phyloP scores from a whole-genome alignment of 2,329 filamentous ascomycete species.

The Lachnellula cervina region DNA sequence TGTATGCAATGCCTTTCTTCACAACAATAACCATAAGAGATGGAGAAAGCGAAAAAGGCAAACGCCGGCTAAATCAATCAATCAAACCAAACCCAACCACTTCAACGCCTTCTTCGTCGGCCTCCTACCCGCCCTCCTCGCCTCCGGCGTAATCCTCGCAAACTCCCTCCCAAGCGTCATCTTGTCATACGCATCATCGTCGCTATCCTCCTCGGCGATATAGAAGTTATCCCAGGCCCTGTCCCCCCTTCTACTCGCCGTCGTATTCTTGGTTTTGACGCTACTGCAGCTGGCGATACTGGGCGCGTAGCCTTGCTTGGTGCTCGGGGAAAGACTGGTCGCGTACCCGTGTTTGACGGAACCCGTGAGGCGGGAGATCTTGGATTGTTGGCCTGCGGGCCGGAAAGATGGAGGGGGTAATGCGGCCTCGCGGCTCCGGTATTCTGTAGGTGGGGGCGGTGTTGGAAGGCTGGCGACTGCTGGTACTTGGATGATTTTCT shows the following conservation, averaged over 20 bases:
- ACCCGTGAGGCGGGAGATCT: constrained; percentile 10
- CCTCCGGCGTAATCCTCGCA: constrained; percentile 17
- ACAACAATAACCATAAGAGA: too few species aligned
- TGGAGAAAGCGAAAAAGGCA: neutral
- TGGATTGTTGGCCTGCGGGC: constrained; percentile 9
- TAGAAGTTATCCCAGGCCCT: constrained; percentile 28
- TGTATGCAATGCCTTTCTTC: too few species aligned
- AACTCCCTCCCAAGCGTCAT: constrained; percentile 27
- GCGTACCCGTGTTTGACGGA: constrained; percentile 8
- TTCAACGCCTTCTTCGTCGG: constrained; percentile 32
- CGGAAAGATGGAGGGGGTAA: neutral
- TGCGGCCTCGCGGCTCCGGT: neutral
- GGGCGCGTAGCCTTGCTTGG: constrained; percentile 8
- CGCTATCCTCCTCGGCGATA: constrained; percentile 30
- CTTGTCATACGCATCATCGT: constrained; percentile 31
- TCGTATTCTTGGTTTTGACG: constrained; percentile 11
- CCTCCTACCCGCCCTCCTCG: neutral
- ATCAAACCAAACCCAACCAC: constrained; percentile 32
- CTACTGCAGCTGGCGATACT: constrained; percentile 7
- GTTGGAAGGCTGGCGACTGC: constrained; percentile 3
- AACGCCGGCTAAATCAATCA: neutral
- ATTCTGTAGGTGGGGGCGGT: neutral
- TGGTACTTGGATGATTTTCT: constrained; percentile 9
- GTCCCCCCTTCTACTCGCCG: constrained; percentile 3
- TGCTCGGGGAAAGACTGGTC: constrained; percentile 2